phyloP scores from a whole-genome alignment of 148 eudicot genomes.

The Rhododendron kiyosumense region DNA sequence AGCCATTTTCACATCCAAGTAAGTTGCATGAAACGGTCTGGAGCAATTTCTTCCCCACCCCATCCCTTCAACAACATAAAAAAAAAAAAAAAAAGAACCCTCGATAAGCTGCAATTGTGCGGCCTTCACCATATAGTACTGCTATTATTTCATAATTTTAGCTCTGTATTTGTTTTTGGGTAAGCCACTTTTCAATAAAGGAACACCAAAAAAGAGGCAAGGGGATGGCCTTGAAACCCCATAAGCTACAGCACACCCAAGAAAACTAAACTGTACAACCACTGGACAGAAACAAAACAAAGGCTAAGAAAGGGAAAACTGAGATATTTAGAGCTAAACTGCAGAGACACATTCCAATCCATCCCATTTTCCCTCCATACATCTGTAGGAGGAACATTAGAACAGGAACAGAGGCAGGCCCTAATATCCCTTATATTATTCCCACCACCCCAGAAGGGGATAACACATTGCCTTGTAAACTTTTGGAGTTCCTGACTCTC shows the following conservation, averaged over 20 bases:
- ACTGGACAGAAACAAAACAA: neutral
- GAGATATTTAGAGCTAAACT: neutral
- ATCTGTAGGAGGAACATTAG: neutral
- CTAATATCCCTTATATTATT: neutral
- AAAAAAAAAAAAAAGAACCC: neutral
- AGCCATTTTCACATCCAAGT: neutral
- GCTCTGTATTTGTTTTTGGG: neutral
- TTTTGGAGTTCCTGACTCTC: neutral
- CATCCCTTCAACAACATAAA: neutral
- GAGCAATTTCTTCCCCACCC: neutral
- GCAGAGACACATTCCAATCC: neutral
- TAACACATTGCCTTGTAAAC: neutral
- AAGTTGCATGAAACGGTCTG: neutral
- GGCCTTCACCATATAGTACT: neutral
- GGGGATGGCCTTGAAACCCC: neutral
- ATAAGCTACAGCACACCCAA: neutral
- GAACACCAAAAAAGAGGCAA: neutral
- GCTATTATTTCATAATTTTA: neutral
- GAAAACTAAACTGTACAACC: neutral
- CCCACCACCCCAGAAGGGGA: neutral
- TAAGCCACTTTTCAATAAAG: neutral
- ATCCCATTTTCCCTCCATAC: neutral
- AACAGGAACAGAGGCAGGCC: neutral
- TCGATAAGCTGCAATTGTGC: neutral
- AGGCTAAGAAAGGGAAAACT: neutral